Base-by-base conservation (phyloP, 2,329 filamentous ascomycete species). In the Aspergillus clavatus region DNA sequence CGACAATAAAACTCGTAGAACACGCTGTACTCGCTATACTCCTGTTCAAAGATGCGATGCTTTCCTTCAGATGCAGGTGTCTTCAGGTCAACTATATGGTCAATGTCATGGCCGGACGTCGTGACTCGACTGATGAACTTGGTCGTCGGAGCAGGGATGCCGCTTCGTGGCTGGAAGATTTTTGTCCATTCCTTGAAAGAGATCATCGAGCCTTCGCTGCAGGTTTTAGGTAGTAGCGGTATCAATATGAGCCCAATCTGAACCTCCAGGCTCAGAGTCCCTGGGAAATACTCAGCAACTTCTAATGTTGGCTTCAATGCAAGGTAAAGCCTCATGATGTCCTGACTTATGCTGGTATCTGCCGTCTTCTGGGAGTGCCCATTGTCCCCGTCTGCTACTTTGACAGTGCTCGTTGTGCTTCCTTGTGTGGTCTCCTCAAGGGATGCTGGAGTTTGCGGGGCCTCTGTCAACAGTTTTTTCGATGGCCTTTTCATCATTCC, bases 1-100 rank as follows among this genome's bases (percentile, higher is more conserved):
- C 58, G 58, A 41, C 70, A 72, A 24, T 69, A 61, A 26, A 68
- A 72, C 38, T 72, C 69, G 37, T 70, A 72, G 4, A 41, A 52
- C 4, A 70, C 47, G 7, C 43, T 45, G 26, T 52, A 54, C 14
- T 59, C 51, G 3, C 38, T 53, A 23, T 56, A 54, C 0, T 53
- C 44, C 11, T 55, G 42, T 14, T 64, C 56, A 31, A 70, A 70
- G 1, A 68, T 36, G 1, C 48, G 52, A 21, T 16, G 40, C 10
- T 52, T 51, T 3, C 46, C 44, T 43, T 48, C 44, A 5, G 42
- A 43, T 31, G 56, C 51, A 8, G 52, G 50, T 8, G 53, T 57
- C 29, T 62, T 61, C 27, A 69, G 38, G 45, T 64, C 58, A 7
- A 73, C 51, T 5, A 70, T 56, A 39, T 64, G 51, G 43, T 73